Evolutionary conservation across 192 early-diverging fungal species (phyloP).

Genomic region (Chytriomyces hyalinus): DNA sequence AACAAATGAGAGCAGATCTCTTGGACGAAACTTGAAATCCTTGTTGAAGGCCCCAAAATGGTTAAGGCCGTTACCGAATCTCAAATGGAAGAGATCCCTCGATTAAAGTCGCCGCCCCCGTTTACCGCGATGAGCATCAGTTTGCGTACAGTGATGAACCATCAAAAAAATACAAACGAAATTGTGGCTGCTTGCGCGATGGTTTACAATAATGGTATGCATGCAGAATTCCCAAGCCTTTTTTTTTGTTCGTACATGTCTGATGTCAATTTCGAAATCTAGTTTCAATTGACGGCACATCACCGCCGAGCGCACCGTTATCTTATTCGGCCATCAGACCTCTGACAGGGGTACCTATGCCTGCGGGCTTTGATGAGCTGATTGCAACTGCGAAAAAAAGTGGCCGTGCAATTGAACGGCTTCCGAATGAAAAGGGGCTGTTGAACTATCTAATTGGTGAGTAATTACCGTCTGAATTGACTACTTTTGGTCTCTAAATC

Average conservation of each 20-base stretch:
- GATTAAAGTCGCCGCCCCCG: slow-evolving; percentile 64
- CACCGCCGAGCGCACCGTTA: slow-evolving; percentile 37
- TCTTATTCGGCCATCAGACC: slow-evolving; percentile 79
- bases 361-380: slow-evolving; percentile 74
- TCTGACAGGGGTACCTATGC: slow-evolving; percentile 73
- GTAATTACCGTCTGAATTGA: background rate
- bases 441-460: slow-evolving; percentile 77
- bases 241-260: background rate
- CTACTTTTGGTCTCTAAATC: background rate
- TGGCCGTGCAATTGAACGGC: slow-evolving; percentile 57
- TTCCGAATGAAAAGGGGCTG: slow-evolving; percentile 74
- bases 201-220: slow-evolving; percentile 72
- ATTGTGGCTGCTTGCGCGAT: slow-evolving; percentile 79
- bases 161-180: slow-evolving; percentile 83
- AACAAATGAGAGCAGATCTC: slow-evolving; percentile 59
- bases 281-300: slow-evolving; percentile 51
- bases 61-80: slow-evolving; percentile 66
- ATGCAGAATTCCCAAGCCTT: slow-evolving; percentile 19
- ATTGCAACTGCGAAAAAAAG: slow-evolving; percentile 50
- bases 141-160: slow-evolving; percentile 83
- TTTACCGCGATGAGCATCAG: slow-evolving; percentile 86
- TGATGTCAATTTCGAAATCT: background rate
- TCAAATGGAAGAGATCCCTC: slow-evolving; percentile 39
- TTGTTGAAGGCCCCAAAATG: slow-evolving; percentile 72
- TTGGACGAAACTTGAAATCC: slow-evolving; percentile 86